Evolutionary conservation across 148 eudicot genomes (phyloP), one percentile per base, ranked within the genome.

Genomic region (Dysphania ambrosioides): DNA sequence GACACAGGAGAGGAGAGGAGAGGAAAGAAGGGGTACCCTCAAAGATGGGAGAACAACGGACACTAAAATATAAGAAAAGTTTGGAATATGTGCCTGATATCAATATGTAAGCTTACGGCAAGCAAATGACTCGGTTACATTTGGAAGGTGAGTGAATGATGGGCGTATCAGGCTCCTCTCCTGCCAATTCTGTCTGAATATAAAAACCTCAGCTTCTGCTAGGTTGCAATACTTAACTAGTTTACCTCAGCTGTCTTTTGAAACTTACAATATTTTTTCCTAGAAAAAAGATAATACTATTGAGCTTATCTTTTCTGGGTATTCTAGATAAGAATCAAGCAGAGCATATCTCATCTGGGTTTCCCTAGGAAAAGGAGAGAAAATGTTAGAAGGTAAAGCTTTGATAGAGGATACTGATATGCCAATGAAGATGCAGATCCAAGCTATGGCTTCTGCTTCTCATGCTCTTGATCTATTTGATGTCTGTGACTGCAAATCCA

Each of bases 331-430:
- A 75, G 80, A 62, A 78, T 27, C 73, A 62, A 21, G 1, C 26
- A 68, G 32, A 29, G 4, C 73, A 75, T 55, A 36, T 71, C 56
- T 79, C 36, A 27, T 67, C 29, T 44, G 70, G 29, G 53, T 70
- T 51, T 42, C 2, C 5, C n/a, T 40, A 8, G 26, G 19, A 30
- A 64, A 32, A 68, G 36, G 76, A 70, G 74, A 70, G 61, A 86
- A 81, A 82, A 95, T 90, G 99, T 83, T 95, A 86, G 97, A 95
- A 86, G 99, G 99, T 68, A 95, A 90, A 72, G 99, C 89, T 30
- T 19, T 89, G 82, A 81, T 92, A 35, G 94, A 90, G 63, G 99
- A 95, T 60, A 87, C 97, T 76, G 99, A 95, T 75, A 95, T 95
- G 99, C 97, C 98, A 10, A 8, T 76, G 83, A 95, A 87, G 86